Evolutionary conservation across 148 eudicot genomes (phyloP).

Genomic region (Vaccinium myrtillus): DNA sequence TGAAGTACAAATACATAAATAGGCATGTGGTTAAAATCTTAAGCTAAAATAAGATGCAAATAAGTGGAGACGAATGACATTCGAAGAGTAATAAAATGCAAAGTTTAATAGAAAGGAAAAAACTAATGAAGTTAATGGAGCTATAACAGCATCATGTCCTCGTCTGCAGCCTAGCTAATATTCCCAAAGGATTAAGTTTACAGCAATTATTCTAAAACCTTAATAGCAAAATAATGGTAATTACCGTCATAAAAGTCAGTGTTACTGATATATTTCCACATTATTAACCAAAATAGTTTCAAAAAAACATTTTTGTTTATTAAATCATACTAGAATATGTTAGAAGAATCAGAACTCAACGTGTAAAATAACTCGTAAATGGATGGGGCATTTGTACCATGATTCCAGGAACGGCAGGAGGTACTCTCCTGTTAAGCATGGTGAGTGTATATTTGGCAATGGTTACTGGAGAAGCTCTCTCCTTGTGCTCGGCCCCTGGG

Average conservation of each 20-base stretch:
- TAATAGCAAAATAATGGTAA: neutral
- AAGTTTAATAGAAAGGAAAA: neutral
- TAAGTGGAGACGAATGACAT: neutral
- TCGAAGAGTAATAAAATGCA: neutral
- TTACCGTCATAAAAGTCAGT: neutral
- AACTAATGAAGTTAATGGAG: neutral
- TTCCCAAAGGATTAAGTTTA: neutral
- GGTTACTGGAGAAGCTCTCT: constrained; percentile 80
- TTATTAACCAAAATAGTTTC: neutral
- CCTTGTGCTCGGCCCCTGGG: constrained; percentile 96
- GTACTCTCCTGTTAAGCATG: constrained; percentile 89
- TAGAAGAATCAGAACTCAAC: neutral
- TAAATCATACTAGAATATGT: neutral
- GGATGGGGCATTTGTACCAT: constrained; percentile 51
- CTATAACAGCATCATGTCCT: neutral
- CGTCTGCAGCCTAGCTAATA: neutral
- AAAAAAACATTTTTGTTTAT: neutral
- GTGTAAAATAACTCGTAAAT: neutral
- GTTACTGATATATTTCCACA: neutral
- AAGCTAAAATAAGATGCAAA: neutral
- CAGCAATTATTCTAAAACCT: neutral
- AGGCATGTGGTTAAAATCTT: neutral
- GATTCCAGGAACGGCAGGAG: constrained; percentile 97
- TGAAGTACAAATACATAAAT: neutral
- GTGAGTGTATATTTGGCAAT: constrained; percentile 78